Evolutionary conservation across 495 filamentous ascomycete genomes (phyloP).

Genomic region (Aspergillus nidulans): DNA sequence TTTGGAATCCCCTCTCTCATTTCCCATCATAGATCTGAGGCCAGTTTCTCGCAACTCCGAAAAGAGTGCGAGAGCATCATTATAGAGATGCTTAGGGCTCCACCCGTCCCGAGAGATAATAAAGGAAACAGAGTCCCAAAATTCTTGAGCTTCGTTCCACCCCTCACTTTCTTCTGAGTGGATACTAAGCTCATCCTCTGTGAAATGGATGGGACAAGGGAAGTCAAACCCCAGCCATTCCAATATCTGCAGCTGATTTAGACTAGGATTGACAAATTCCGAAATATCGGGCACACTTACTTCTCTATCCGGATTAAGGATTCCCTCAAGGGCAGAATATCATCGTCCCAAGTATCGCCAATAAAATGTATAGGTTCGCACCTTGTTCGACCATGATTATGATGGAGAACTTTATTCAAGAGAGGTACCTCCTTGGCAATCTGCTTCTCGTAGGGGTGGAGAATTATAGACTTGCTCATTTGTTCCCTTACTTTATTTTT

Average conservation of each 20-base stretch:
- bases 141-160: conserved; percentile 25
- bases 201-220: conserved; percentile 26
- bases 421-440: conserved; percentile 18
- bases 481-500: conserved; percentile 17
- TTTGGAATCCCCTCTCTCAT: conserved; percentile 18
- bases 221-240: conserved; percentile 20
- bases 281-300: conserved; percentile 6
- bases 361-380: conserved; percentile 21
- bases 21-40: conserved; percentile 16
- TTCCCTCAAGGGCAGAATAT: conserved; percentile 23
- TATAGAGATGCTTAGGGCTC: conserved; percentile 15
- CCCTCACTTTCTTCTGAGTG: conserved; percentile 22
- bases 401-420: conserved; percentile 11
- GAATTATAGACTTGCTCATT: conserved; percentile 21
- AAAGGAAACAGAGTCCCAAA: conserved; percentile 19
- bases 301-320: conserved; percentile 23
- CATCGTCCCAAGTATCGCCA: conserved; percentile 27
- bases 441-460: conserved; percentile 24
- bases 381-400: conserved; percentile 10
- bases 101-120: conserved; percentile 23
- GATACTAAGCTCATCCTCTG: conserved; percentile 19
- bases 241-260: conserved; percentile 17
- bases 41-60: conserved; percentile 15
- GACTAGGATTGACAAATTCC: not conserved
- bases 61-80: conserved; percentile 17